Percentiles rank a stretch among this genome's conserved stretches.
These are phyloP conservation scores for Ambrosia hybrid DNA, from an alignment of 140 eudicot species.

Conservation along the genomic window DNA sequence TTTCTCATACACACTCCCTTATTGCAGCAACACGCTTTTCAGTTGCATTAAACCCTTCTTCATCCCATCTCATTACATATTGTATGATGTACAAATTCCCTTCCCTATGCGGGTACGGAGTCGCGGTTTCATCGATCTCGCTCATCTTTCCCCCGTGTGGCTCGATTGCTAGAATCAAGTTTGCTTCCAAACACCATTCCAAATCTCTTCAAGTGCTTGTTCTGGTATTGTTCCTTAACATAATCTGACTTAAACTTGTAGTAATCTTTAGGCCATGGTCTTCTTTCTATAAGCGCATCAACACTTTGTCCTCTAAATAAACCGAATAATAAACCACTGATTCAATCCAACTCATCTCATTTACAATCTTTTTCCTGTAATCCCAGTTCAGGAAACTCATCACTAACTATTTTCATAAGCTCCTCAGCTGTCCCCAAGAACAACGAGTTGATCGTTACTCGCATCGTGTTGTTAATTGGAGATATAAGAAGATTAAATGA, in stretches of 20 bases:
- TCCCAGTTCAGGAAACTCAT: constrained; percentile 37
- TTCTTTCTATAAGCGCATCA: background rate
- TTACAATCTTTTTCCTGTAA: constrained; percentile 29
- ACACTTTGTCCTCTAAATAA: background rate
- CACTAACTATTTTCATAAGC: background rate
- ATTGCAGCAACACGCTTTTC: background rate
- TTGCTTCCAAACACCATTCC: background rate
- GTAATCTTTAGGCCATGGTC: background rate
- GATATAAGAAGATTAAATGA: constrained; percentile 25
- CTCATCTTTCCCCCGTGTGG: constrained; percentile 1
- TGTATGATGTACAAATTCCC: constrained; percentile 4
- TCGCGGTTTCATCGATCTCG: background rate
- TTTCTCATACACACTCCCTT: background rate
- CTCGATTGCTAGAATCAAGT: background rate
- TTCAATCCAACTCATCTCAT: constrained; percentile 46
- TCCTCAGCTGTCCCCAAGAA: constrained; percentile 25
- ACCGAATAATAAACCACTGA: constrained; percentile 16
- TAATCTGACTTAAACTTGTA: background rate
- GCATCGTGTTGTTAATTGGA: background rate
- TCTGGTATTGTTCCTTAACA: background rate
- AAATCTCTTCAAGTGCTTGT: background rate
- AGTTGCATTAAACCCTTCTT: background rate
- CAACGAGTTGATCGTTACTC: constrained; percentile 26
- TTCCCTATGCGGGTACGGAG: background rate
- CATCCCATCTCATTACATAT: background rate